Percentiles rank a stretch among this genome's conserved stretches.
Evolutionary conservation across 1,284 basidiomycete species (phyloP).

Genomic region (Puccinia brachypodii): DNA sequence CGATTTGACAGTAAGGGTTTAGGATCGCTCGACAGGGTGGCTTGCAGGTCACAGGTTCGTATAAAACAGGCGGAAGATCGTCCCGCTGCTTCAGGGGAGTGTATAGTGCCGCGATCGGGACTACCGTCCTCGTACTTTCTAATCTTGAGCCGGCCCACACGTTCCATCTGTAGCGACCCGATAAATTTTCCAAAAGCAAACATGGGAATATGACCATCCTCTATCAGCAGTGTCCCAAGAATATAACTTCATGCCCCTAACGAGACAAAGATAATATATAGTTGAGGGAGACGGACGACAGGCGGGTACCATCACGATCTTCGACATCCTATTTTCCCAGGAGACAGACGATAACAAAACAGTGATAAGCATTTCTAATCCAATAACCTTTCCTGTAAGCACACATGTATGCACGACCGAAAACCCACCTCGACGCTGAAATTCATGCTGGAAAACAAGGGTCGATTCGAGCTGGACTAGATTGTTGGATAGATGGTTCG

Average conservation of each 20-base stretch:
- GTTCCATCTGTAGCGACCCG: constrained; percentile 77
- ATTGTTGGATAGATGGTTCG: constrained; percentile 5
- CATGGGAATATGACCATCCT: neutral
- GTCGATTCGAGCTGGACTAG: too few relatives aligned
- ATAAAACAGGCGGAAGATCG: constrained; percentile 91
- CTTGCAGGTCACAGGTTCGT: constrained; percentile 98
- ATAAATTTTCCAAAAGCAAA: neutral
- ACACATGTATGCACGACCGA: neutral
- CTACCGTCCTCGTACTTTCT: constrained; percentile 95
- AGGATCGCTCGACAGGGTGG: constrained; percentile 94
- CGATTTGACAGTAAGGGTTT: constrained; percentile 98
- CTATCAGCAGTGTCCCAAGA: neutral
- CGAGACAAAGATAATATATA: neutral
- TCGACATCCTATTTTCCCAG: constrained; percentile 55
- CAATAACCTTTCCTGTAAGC: neutral
- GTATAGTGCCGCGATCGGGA: constrained; percentile 97
- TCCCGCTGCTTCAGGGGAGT: constrained; percentile 92
- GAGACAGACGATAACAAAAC: neutral
- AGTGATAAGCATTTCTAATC: neutral
- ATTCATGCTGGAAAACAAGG: constrained; percentile 31
- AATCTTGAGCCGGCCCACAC: constrained; percentile 97
- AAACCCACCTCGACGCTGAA: constrained; percentile 46
- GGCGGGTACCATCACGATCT: constrained; percentile 57
- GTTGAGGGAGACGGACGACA: constrained; percentile 27
- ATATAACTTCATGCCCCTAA: neutral